phyloP scores from a whole-genome alignment of 1,139 yeast species.

The Protomyces lactucae-debilis region DNA sequence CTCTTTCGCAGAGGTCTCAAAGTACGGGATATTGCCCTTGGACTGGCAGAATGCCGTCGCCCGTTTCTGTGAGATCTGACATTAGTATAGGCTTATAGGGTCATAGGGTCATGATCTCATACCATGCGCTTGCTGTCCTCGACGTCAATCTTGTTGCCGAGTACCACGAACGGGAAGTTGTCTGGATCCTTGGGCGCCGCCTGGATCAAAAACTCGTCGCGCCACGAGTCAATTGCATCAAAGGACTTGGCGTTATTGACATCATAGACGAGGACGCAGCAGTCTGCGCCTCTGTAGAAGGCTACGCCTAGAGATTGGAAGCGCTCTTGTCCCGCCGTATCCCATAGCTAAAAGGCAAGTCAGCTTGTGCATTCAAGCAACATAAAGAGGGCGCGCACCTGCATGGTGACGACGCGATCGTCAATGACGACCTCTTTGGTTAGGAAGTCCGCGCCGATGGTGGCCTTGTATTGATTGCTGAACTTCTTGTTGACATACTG shows the following conservation, averaged over 20 bases:
- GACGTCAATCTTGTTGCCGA: conserved; percentile 92
- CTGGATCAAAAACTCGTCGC: conserved; percentile 90
- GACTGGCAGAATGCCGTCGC: conserved; percentile 82
- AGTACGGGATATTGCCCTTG: conserved; percentile 85
- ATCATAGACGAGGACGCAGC: conserved; percentile 93
- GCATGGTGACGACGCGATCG: conserved; percentile 67
- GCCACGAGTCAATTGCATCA: conserved; percentile 85
- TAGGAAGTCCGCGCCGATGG: conserved; percentile 94
- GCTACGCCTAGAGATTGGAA: conserved; percentile 96
- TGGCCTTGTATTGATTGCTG: conserved; percentile 93
- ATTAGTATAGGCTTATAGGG: not conserved
- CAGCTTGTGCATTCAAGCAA: conserved; percentile 44
- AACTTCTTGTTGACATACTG: conserved; percentile 90
- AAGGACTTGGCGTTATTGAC: conserved; percentile 90
- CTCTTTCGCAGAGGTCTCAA: conserved; percentile 88
- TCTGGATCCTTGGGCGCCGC: conserved; percentile 92
- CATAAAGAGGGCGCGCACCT: conserved; percentile 40
- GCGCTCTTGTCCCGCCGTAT: conserved; percentile 83
- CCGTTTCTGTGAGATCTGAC: conserved; percentile 55
- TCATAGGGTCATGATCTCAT: not conserved
- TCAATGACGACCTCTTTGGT: conserved; percentile 86
- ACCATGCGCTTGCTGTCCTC: conserved; percentile 87
- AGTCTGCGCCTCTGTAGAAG: conserved; percentile 95
- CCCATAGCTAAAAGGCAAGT: conserved; percentile 62
- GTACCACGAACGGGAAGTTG: conserved; percentile 87